These are phyloP conservation scores for Globisporangium spinosum DNA, from an alignment of 352 stramenopile species.

Conservation along the genomic window DNA sequence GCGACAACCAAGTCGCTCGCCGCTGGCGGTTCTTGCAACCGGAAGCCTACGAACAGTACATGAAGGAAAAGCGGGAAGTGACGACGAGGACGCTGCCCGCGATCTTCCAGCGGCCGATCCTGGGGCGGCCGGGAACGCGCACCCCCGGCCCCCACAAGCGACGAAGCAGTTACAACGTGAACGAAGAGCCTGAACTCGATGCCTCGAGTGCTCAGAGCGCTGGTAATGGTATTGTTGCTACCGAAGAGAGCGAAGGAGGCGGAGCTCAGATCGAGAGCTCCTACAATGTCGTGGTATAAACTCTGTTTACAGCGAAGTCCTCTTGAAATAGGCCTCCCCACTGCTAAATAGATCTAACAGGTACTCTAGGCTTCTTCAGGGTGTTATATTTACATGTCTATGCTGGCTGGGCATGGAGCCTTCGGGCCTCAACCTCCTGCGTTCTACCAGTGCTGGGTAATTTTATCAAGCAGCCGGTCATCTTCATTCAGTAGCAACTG, in stretches of 20 bases:
- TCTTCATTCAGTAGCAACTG: background rate
- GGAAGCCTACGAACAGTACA: constrained; percentile 28
- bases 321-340: background rate
- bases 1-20: constrained; percentile 41
- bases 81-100: constrained; percentile 26
- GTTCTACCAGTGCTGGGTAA: background rate
- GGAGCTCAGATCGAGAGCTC: background rate
- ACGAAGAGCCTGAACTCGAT: constrained; percentile 7
- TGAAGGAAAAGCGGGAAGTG: constrained; percentile 22
- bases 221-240: constrained; percentile 11
- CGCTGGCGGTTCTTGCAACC: constrained; percentile 43
- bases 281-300: background rate
- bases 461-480: background rate
- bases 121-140: constrained; percentile 20
- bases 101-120: constrained; percentile 46
- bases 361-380: background rate
- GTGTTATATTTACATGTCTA: background rate
- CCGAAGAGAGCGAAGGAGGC: background rate
- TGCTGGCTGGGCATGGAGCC: background rate
- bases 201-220: constrained; percentile 6
- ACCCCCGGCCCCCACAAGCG: constrained; percentile 18
- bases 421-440: background rate
- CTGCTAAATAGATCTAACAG: background rate
- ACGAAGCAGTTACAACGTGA: constrained; percentile 41
- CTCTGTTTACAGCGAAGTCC: background rate